A percentile compares a stretch with the other conserved stretches of the same genome.
These are phyloP conservation scores for Irpex sp. DNA, from an alignment of 1,284 basidiomycete species.

Conservation along the genomic window DNA sequence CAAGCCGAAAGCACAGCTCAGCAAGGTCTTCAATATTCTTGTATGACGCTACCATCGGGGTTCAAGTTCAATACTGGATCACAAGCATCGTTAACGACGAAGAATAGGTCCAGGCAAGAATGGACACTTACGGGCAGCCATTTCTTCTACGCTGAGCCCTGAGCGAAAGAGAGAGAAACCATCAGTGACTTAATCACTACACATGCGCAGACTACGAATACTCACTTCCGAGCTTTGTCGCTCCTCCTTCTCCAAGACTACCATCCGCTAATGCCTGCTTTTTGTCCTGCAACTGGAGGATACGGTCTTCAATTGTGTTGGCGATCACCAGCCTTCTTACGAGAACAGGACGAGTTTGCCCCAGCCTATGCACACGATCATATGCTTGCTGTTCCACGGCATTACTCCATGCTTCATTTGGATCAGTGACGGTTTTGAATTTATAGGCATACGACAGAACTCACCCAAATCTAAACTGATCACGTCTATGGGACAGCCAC, in stretches of 20 bases:
- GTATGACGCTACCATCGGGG: not conserved
- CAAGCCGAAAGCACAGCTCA: too few relatives aligned
- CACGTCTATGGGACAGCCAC: constrained; percentile 28
- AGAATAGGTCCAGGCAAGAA: not conserved
- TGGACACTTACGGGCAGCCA: not conserved
- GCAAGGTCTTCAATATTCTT: too few relatives aligned
- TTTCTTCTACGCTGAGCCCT: not conserved
- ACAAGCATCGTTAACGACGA: not conserved
- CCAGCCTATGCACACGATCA: constrained; percentile 69
- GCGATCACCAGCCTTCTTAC: constrained; percentile 59
- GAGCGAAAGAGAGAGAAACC: not conserved
- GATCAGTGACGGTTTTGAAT: constrained; percentile 16
- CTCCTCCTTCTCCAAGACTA: constrained; percentile 55
- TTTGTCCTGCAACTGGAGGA: constrained; percentile 52
- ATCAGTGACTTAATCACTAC: not conserved
- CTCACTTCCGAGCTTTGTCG: constrained; percentile 53
- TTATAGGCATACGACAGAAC: not conserved
- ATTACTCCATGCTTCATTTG: constrained; percentile 36
- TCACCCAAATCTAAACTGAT: constrained; percentile 55
- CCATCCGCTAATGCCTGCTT: constrained; percentile 58
- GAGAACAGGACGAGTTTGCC: constrained; percentile 48
- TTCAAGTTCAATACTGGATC: not conserved
- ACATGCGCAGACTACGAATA: not conserved
- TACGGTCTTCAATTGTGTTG: constrained; percentile 59
- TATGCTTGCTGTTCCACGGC: constrained; percentile 56